Base-by-base conservation (phyloP, 1,139 yeast species). In the Kluyveromyces sp. region DNA sequence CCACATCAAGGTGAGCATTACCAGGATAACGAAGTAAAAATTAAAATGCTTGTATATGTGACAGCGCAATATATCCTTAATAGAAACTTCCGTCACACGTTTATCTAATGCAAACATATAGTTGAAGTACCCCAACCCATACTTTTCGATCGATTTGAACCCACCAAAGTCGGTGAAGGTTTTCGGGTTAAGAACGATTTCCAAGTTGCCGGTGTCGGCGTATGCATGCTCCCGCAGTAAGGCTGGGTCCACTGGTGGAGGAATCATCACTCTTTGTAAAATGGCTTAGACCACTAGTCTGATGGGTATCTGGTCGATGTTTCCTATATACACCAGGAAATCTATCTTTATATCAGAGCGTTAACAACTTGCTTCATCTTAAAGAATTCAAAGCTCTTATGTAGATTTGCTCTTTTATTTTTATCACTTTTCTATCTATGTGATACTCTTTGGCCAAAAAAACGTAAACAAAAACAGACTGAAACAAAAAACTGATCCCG, bases 171-270 rank as follows among this genome's bases (percentile, higher is more conserved):
- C 53, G 7, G 56, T 48, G 42, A 54, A 58, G n/a, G 60, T 61
- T 1, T 49, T 51, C 7, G 58, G 53, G 35, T 57, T 45, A 38
- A 65, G 50, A 5, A 64, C 68, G 26, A 52, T 47, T 4, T 48
- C 40, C n/a, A 65, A 45, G 43, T 60, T 56, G 3, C 58, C 56
- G 2, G 61, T 60, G 36, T 65, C 68, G 21, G 59, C 55, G 42
- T 52, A 67, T 3, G 63, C 56, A 47, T 67, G 70, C 45, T 67
- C 71, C 48, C 67, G 62, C 8, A 66, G 49, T 27, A 67, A 48
- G 4, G 59, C 65, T 4, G 67, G 60, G 44, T 67, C 71, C 25
- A 57, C 52, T 29, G 66, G 66, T 21, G 60, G 60, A 26, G 69
- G 69, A 38, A 65, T 61, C 60, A 62, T 59, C 51, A 15, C 21